A percentile compares a stretch with the other conserved stretches of the same genome.
Conservation (phyloP, 768 basidiomycete species). For the Hebeloma cylindrosporum region DNA sequence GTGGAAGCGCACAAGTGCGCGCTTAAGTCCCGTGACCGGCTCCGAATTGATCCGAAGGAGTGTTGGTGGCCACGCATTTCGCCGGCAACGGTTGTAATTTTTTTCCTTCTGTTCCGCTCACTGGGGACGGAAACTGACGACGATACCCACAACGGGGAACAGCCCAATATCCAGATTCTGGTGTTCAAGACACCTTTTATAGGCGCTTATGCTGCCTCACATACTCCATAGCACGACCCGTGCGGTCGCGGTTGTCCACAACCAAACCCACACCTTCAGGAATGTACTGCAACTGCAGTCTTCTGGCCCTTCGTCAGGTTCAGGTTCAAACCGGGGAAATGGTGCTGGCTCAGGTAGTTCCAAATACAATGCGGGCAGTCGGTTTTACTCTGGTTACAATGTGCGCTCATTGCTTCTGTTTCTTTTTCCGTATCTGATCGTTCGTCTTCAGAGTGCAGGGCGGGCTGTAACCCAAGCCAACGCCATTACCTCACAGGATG, state of each 20-base stretch:
- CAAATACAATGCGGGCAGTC: slow-evolving; percentile 69
- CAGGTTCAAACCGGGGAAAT: slow-evolving; percentile 48
- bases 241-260: slow-evolving; percentile 74
- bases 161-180: slow-evolving; percentile 7
- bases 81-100: too few relatives aligned
- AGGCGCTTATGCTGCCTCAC: slow-evolving; percentile 66
- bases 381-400: slow-evolving; percentile 67
- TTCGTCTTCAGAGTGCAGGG: slow-evolving; percentile 53
- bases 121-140: too few relatives aligned
- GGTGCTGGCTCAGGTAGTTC: slow-evolving; percentile 70
- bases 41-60: too few relatives aligned
- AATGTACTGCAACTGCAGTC: slow-evolving; percentile 75
- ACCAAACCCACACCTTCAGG: slow-evolving; percentile 67
- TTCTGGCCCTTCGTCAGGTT: slow-evolving; percentile 43
- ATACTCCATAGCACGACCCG: slow-evolving; percentile 75
- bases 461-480: slow-evolving; percentile 76
- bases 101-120: too few relatives aligned
- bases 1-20: too few relatives aligned
- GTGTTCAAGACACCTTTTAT: slow-evolving; percentile 15
- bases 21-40: too few relatives aligned
- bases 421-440: slow-evolving; percentile 4
- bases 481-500: slow-evolving; percentile 55
- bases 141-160: slow-evolving; percentile 5
- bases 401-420: slow-evolving; percentile 33
- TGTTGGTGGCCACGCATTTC: too few relatives aligned